Conservation (phyloP, 495 filamentous ascomycete genomes). For the Penicillium mononematosum region DNA sequence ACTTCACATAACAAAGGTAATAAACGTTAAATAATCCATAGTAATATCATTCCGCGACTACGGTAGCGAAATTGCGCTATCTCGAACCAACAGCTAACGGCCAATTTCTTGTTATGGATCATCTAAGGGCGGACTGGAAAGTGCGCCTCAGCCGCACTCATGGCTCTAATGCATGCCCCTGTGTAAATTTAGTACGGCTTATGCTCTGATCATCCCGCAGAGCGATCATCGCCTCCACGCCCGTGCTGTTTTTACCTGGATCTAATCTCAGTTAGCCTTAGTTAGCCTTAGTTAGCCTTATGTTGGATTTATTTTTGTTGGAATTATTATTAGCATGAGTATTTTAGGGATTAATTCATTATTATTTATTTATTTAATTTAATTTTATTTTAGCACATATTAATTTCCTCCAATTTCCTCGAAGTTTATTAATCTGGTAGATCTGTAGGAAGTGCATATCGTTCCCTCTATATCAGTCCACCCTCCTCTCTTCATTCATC, state of each 20-base stretch:
- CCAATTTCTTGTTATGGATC: background rate
- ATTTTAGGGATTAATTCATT: constrained; percentile 4
- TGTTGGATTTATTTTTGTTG: constrained; percentile 23
- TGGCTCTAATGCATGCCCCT: constrained; percentile 9
- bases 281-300: constrained; percentile 10
- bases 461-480: constrained; percentile 33
- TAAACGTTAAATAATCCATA: background rate
- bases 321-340: constrained; percentile 10
- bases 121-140: constrained; percentile 1
- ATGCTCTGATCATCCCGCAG: constrained; percentile 33
- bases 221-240: constrained; percentile 31
- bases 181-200: constrained; percentile 24
- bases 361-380: constrained; percentile 9
- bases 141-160: constrained; percentile 30
- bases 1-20: too few species aligned
- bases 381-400: constrained; percentile 17
- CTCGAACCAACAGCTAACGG: background rate
- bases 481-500: constrained; percentile 26
- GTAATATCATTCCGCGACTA: background rate
- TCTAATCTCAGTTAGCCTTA: constrained; percentile 22
- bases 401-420: constrained; percentile 19
- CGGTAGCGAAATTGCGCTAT: background rate
- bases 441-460: constrained; percentile 27
- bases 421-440: constrained; percentile 29
- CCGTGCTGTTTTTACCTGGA: constrained; percentile 26